Base-by-base conservation (phyloP, 2,329 filamentous ascomycete species). In the Sporothrix phasma region DNA sequence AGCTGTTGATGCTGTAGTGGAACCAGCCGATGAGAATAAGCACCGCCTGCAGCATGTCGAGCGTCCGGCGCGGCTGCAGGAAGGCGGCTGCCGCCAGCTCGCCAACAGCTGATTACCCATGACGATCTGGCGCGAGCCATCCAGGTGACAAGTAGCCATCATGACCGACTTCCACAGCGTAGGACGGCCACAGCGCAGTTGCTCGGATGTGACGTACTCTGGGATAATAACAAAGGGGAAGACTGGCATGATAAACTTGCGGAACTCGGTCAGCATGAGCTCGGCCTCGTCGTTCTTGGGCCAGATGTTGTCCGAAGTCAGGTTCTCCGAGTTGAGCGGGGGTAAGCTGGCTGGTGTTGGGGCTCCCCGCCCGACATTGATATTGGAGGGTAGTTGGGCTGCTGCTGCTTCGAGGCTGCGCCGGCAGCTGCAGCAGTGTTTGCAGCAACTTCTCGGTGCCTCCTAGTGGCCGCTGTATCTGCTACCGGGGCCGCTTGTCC, bases 141-240 rank as follows among this genome's bases (percentile, higher is more conserved):
- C 76, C 1, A 75, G 72, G 58, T 78, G 74, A 64, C 72, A 73
- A 19, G 74, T 72, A 58, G 73, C 74, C 71, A 81, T 75, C 76
- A 82, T 80, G 66, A 78, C 69, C 3, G 75, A 77, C 68, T 80
- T 81, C 79, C 79, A 83, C 46, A 81, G 67, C 46, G 78, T 78
- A 24, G 80, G 79, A 5, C 75, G 71, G 65, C 74, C 66, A 29
- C 70, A 69, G 29, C 73, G 73, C 51, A 82, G 70, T 66, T 76
- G 70, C 1, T 70, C 68, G 1, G 78, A 73, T 3, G 69, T 70
- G 67, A 79, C 68, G 51, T 73, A 66, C 26, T 68, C 66, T 0
- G 79, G 75, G 4, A 80, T 70, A 15, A 77, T 67, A 8, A 79
- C 76, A 66, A 82, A 82, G 8, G 80, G 80, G 61, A 79, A 77